A percentile compares a stretch with the other conserved stretches of the same genome.
These are phyloP conservation scores for Spinellus fusiger DNA, from an alignment of 192 early-diverging fungal genomes.

Conservation along the genomic window DNA sequence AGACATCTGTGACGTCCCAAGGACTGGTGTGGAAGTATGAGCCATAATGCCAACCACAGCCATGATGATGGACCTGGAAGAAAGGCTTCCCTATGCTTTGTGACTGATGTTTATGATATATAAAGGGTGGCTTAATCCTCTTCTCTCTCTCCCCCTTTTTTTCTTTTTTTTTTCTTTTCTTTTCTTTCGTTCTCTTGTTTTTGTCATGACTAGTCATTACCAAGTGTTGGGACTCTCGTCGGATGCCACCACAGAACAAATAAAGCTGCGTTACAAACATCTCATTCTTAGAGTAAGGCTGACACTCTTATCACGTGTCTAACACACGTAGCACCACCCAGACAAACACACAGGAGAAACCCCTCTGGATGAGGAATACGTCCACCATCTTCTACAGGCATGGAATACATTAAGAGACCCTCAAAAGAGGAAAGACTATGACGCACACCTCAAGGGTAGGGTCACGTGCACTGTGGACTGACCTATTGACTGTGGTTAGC, in stretches of 20 bases:
- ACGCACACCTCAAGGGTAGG: constrained; percentile 41
- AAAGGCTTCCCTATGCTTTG: no score
- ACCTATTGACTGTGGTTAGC: constrained; percentile 7
- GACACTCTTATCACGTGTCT: not conserved
- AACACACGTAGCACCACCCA: constrained; percentile 42
- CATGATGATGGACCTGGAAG: no score
- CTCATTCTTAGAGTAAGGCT: not conserved
- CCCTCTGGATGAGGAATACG: constrained; percentile 7
- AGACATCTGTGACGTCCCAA: constrained; percentile 17
- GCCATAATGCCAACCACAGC: not conserved
- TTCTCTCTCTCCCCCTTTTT: no score
- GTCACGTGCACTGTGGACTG: not conserved
- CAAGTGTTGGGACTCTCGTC: not conserved
- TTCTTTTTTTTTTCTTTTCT: constrained; percentile 2
- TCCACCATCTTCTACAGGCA: constrained; percentile 43
- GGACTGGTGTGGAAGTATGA: constrained; percentile 11
- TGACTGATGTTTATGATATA: no score
- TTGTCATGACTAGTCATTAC: not conserved
- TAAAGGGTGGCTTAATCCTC: no score
- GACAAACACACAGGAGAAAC: constrained; percentile 38
- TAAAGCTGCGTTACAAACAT: not conserved
- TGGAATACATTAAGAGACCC: constrained; percentile 49
- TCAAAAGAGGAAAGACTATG: constrained; percentile 42
- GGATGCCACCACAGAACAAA: not conserved
- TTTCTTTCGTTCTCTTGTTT: not conserved